phyloP scores from a whole-genome alignment of 768 basidiomycete genomes.

The Suillus discolor region DNA sequence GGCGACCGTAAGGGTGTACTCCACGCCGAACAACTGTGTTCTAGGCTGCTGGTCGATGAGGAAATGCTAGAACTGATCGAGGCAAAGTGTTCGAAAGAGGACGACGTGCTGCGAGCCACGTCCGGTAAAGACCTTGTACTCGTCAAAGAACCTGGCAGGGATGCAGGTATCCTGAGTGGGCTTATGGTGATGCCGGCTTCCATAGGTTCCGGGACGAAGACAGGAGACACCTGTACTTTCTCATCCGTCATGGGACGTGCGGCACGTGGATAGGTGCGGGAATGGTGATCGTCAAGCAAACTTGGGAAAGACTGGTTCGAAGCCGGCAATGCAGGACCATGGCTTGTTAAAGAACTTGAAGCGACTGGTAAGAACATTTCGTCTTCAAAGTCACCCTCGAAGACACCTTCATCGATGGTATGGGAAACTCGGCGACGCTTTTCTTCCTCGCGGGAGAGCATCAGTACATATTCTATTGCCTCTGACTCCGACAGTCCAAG shows the following conservation, averaged over 20 bases:
- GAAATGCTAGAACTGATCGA: constrained; percentile 33
- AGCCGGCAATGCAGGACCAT: constrained; percentile 11
- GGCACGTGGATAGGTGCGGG: constrained; percentile 33
- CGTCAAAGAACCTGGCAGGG: constrained; percentile 9
- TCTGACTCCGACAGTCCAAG: constrained; percentile 76
- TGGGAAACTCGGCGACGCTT: constrained; percentile 18
- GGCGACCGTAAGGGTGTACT: constrained; percentile 36
- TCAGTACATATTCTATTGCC: constrained; percentile 77
- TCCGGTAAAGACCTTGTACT: constrained; percentile 15
- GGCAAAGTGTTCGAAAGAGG: constrained; percentile 36
- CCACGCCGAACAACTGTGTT: constrained; percentile 38
- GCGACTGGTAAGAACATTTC: constrained; percentile 22
- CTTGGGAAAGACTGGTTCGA: constrained; percentile 21
- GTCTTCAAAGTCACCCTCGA: constrained; percentile 57
- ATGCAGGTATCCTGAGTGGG: constrained; percentile 21
- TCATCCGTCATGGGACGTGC: constrained; percentile 39
- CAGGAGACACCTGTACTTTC: constrained; percentile 61
- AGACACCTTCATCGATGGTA: constrained; percentile 54
- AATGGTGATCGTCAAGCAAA: constrained; percentile 23
- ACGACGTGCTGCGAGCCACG: constrained; percentile 14
- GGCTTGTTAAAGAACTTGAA: constrained; percentile 22
- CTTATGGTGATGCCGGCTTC: constrained; percentile 49
- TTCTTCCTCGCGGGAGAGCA: constrained; percentile 84
- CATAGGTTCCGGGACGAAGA: constrained; percentile 51
- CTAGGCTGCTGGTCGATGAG: constrained; percentile 22